These are phyloP conservation scores for Talaromyces albobiverticillius DNA, from an alignment of 2,329 filamentous ascomycete genomes.

Conservation along the genomic window DNA sequence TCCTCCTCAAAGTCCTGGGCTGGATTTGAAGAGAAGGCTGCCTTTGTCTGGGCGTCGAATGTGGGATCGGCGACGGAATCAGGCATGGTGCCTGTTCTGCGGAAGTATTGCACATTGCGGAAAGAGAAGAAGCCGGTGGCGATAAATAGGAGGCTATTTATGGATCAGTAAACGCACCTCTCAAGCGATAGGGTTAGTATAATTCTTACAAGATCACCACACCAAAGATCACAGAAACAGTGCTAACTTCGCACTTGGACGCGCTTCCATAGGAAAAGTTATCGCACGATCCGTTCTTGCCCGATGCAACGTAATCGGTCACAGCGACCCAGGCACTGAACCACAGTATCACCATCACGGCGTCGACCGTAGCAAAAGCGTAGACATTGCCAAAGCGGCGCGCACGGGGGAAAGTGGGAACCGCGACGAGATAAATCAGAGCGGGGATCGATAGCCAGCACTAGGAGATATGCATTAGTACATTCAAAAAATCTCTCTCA, in stretches of 20 bases:
- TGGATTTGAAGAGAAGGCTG: constrained; percentile 47
- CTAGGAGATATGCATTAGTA: constrained; percentile 30
- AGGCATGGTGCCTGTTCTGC: constrained; percentile 55
- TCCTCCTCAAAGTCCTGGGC: constrained; percentile 46
- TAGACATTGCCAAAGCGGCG: constrained; percentile 59
- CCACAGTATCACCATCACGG: constrained; percentile 56
- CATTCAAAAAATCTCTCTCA: neutral
- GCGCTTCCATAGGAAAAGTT: constrained; percentile 55
- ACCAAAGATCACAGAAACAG: constrained; percentile 55
- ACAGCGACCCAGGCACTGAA: constrained; percentile 58
- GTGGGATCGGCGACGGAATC: constrained; percentile 42
- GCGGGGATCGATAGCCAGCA: constrained; percentile 60
- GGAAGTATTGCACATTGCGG: constrained; percentile 55
- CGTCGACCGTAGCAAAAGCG: constrained; percentile 56
- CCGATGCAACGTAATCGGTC: constrained; percentile 55
- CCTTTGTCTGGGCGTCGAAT: constrained; percentile 49
- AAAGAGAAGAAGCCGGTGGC: constrained; percentile 53
- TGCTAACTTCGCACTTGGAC: constrained; percentile 56
- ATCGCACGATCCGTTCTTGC: constrained; percentile 54
- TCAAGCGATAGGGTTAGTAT: no score
- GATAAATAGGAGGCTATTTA: constrained; percentile 51
- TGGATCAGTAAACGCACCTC: neutral
- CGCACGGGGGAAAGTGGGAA: constrained; percentile 60
- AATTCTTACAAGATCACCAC: constrained; percentile 54
- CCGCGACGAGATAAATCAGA: constrained; percentile 58